These are phyloP conservation scores for Meredithiella fracta DNA, from an alignment of 2,329 filamentous ascomycete species.

Conservation along the genomic window DNA sequence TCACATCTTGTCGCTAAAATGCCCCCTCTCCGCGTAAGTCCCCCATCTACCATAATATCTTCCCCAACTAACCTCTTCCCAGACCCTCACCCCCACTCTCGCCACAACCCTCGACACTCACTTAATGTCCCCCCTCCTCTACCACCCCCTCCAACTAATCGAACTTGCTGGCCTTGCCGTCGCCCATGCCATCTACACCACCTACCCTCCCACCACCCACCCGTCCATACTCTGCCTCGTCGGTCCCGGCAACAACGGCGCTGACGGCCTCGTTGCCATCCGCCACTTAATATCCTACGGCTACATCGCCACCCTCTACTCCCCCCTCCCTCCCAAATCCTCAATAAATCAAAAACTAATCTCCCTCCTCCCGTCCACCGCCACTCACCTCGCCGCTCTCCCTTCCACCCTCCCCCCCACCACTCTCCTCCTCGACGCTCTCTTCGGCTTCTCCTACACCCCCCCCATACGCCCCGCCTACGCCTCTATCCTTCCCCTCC, in stretches of 20 bases:
- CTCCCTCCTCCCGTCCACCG: slow-evolving; percentile 58
- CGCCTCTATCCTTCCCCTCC: slow-evolving; percentile 57
- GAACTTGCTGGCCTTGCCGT: slow-evolving; percentile 87
- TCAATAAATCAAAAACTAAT: slow-evolving; percentile 52
- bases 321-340: slow-evolving; percentile 33
- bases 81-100: slow-evolving; percentile 78
- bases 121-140: slow-evolving; percentile 75
- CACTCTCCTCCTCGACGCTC: slow-evolving; percentile 82
- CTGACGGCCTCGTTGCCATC: slow-evolving; percentile 86
- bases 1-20: not conserved
- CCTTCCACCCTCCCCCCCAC: slow-evolving; percentile 69
- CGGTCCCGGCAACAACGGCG: slow-evolving; percentile 68
- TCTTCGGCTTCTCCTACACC: slow-evolving; percentile 91
- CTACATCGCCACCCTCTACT: slow-evolving; percentile 77
- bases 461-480: slow-evolving; percentile 91
- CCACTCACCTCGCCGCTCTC: slow-evolving; percentile 62
- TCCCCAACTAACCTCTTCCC: not conserved
- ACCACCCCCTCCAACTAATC: slow-evolving; percentile 94
- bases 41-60: not conserved
- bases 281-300: slow-evolving; percentile 85
- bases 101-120: slow-evolving; percentile 83
- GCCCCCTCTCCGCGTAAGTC: not conserved
- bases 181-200: slow-evolving; percentile 74
- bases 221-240: slow-evolving; percentile 72
- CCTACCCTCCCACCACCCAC: slow-evolving; percentile 61